phyloP scores from a whole-genome alignment of 768 basidiomycete species.

The Calvatia gigantea region DNA sequence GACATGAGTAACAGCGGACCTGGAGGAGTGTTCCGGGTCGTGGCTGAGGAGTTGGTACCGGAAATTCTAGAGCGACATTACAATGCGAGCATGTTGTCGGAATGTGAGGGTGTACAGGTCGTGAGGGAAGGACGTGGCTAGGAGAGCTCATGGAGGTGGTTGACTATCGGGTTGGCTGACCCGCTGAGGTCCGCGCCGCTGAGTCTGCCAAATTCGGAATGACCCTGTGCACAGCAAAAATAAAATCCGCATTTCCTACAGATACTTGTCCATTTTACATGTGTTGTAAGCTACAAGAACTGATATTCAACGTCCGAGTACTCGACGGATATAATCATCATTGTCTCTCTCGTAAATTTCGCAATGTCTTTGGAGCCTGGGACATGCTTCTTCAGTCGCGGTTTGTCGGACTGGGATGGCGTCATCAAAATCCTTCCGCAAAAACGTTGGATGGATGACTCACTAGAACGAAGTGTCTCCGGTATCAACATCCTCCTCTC shows the following conservation, averaged over 20 bases:
- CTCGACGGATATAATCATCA: neutral
- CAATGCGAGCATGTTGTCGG: constrained; percentile 61
- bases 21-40: constrained; percentile 54
- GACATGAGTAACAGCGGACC: constrained; percentile 71
- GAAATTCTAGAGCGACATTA: constrained; percentile 58
- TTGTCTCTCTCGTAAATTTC: neutral
- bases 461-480: neutral
- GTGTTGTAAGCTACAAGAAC: neutral
- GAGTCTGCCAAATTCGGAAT: neutral
- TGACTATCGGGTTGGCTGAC: neutral
- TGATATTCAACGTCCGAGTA: neutral
- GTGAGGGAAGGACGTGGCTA: constrained; percentile 55
- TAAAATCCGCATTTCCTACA: neutral
- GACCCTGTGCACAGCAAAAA: neutral
- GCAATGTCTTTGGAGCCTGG: neutral
- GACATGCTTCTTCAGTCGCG: neutral
- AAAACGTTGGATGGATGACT: neutral
- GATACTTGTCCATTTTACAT: too few relatives aligned
- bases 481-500: neutral
- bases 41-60: constrained; percentile 57
- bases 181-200: neutral
- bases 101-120: constrained; percentile 66
- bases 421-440: neutral
- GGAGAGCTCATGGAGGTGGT: constrained; percentile 40
- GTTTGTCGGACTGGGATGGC: neutral